Percentiles rank a stretch among this genome's conserved stretches.
These are phyloP conservation scores for Fomitiporia mediterranea DNA, from an alignment of 1,284 basidiomycete genomes.

Conservation along the genomic window DNA sequence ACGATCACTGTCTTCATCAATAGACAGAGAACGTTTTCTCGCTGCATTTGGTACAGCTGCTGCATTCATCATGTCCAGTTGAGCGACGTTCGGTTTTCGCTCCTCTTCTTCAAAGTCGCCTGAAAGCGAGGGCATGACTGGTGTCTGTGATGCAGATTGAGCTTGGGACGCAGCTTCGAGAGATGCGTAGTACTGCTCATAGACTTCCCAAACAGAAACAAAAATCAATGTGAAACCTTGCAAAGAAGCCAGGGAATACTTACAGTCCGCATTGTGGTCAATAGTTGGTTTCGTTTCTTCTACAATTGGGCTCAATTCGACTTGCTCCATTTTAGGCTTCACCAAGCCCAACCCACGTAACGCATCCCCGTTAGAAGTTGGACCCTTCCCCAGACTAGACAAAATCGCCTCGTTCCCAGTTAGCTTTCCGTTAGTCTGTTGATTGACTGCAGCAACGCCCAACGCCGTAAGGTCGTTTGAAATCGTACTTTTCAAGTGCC, in stretches of 20 bases:
- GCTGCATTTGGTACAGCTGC: slow-evolving; percentile 45
- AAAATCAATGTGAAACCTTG: no score
- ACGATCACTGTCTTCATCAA: slow-evolving; percentile 46
- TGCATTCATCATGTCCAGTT: slow-evolving; percentile 43
- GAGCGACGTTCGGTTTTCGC: slow-evolving; percentile 55
- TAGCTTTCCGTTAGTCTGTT: slow-evolving; percentile 13
- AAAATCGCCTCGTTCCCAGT: slow-evolving; percentile 27
- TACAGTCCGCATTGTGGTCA: slow-evolving; percentile 59
- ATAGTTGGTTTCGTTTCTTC: slow-evolving; percentile 57
- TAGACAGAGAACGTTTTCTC: slow-evolving; percentile 64
- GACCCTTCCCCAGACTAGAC: slow-evolving; percentile 26
- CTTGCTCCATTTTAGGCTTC: slow-evolving; percentile 33
- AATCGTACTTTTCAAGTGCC: slow-evolving; percentile 94
- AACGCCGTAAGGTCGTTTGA: slow-evolving; percentile 87
- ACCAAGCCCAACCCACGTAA: slow-evolving; percentile 58
- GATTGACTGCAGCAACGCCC: slow-evolving; percentile 43
- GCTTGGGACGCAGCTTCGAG: slow-evolving; percentile 54
- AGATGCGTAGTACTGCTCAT: slow-evolving; percentile 75
- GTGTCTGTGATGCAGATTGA: slow-evolving; percentile 54
- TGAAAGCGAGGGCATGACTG: slow-evolving; percentile 44
- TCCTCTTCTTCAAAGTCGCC: slow-evolving; percentile 56
- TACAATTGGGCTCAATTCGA: slow-evolving; percentile 30
- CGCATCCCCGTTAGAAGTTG: slow-evolving; percentile 60
- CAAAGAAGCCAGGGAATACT: no score
- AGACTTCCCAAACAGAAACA: no score